These are phyloP conservation scores for Phoenix dactylifera DNA, from an alignment of 176 grass and related monocot species.

Conservation along the genomic window DNA sequence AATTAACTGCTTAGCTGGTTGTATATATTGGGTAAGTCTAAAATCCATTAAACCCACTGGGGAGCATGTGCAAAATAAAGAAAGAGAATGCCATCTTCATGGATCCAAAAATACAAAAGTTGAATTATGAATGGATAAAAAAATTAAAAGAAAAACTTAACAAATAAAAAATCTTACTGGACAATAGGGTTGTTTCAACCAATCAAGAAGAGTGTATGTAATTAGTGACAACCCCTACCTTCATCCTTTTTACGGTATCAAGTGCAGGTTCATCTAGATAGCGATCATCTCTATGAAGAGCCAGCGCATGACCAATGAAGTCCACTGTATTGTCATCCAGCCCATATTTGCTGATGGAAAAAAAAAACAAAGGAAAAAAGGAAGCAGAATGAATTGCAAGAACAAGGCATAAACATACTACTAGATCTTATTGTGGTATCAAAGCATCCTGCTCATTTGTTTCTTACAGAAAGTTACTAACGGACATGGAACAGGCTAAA, in stretches of 20 bases:
- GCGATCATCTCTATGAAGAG: constrained; percentile 81
- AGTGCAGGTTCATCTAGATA: constrained; percentile 76
- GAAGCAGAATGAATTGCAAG: constrained; percentile 5
- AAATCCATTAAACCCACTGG: too few relatives aligned
- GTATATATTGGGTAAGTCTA: too few relatives aligned
- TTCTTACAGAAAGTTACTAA: neutral
- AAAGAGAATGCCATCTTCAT: too few relatives aligned
- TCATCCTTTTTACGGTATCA: constrained; percentile 93
- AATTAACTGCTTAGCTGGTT: too few relatives aligned
- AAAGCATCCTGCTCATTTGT: neutral
- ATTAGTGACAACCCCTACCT: constrained; percentile 34
- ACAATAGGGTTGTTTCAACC: too few relatives aligned
- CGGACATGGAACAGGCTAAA: neutral
- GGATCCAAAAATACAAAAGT: too few relatives aligned
- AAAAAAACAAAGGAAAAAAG: constrained; percentile 16
- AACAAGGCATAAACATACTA: neutral
- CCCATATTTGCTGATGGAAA: constrained; percentile 55
- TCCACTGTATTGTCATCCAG: constrained; percentile 79
- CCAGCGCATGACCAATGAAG: constrained; percentile 80
- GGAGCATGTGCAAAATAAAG: too few relatives aligned
- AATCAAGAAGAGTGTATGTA: neutral
- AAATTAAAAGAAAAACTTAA: too few relatives aligned
- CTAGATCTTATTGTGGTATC: too few relatives aligned
- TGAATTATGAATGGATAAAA: too few relatives aligned
- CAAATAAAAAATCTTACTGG: too few relatives aligned